Conservation (phyloP, 129 eudicot genomes). For the sunflower (Helianthus annuus) region DNA sequence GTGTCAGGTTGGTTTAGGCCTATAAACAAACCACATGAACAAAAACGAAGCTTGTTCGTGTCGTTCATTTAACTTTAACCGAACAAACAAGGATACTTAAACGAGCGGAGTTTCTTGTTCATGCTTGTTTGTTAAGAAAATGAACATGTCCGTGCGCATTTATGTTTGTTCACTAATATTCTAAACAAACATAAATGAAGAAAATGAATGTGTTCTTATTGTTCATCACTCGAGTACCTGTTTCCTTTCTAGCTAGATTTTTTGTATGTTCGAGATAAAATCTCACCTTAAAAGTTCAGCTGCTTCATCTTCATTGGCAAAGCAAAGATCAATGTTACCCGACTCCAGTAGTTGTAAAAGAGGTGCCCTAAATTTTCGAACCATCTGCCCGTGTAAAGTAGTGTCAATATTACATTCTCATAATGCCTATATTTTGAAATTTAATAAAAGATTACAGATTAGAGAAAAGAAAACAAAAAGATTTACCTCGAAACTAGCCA, state of each 20-base stretch:
- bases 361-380: constrained; percentile 66
- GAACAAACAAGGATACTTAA: no score
- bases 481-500: constrained; percentile 98
- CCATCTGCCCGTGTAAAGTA: constrained; percentile 63
- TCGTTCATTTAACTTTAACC: no score
- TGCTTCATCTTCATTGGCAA: constrained; percentile 99
- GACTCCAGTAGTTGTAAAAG: constrained; percentile 81
- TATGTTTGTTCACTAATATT: no score
- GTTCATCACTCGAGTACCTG: no score
- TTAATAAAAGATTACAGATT: neutral
- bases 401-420: neutral
- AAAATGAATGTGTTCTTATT: no score
- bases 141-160: no score
- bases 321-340: constrained; percentile 90
- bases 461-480: neutral
- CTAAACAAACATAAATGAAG: no score
- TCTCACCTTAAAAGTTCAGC: constrained; percentile 72
- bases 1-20: neutral
- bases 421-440: neutral
- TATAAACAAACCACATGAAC: no score
- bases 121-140: no score
- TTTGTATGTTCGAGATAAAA: neutral
- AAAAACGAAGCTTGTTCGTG: no score
- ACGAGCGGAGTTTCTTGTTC: no score
- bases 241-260: neutral